Percentiles rank a stretch among this genome's conserved stretches.
These are phyloP conservation scores for Cryptosporidium canis DNA, from an alignment of 169 alveolate species.

Conservation along the genomic window DNA sequence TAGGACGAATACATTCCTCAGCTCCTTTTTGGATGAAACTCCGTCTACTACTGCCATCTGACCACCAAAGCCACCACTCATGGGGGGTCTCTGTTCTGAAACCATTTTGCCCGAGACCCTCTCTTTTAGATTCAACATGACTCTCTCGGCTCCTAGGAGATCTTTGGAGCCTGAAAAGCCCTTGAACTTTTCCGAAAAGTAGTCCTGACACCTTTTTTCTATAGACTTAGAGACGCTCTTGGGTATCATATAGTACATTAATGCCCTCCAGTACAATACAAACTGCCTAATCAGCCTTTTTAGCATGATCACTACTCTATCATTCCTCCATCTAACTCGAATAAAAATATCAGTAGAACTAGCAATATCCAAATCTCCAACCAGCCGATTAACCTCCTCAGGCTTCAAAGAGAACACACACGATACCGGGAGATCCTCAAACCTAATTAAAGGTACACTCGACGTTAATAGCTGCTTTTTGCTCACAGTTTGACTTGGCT, in stretches of 20 bases:
- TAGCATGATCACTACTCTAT: not conserved
- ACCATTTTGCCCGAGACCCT: not conserved
- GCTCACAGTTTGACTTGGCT: not conserved
- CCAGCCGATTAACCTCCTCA: conserved; percentile 1
- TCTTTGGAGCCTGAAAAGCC: not conserved
- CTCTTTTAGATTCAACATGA: not conserved
- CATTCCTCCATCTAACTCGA: conserved; percentile 8
- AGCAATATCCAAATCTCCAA: conserved; percentile 21
- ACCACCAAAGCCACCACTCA: not conserved
- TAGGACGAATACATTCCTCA: conserved; percentile 16
- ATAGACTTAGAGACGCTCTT: conserved; percentile 23
- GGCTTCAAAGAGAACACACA: not conserved
- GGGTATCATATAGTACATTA: conserved; percentile 20
- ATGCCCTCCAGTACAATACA: conserved; percentile 15
- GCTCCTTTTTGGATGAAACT: not conserved
- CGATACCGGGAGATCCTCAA: conserved; percentile 41
- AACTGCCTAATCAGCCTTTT: conserved; percentile 15
- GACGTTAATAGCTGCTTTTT: not conserved
- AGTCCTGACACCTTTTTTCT: conserved; percentile 42
- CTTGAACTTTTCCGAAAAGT: not conserved
- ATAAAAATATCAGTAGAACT: conserved; percentile 36
- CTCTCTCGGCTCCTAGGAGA: not conserved
- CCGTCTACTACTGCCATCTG: not conserved
- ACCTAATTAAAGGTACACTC: conserved; percentile 14
- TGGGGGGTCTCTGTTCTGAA: not conserved